Percentiles rank a stretch among this genome's conserved stretches.
Evolutionary conservation across 2,329 filamentous ascomycete genomes (phyloP).

Genomic region (Annulohypoxylon truncatum): DNA sequence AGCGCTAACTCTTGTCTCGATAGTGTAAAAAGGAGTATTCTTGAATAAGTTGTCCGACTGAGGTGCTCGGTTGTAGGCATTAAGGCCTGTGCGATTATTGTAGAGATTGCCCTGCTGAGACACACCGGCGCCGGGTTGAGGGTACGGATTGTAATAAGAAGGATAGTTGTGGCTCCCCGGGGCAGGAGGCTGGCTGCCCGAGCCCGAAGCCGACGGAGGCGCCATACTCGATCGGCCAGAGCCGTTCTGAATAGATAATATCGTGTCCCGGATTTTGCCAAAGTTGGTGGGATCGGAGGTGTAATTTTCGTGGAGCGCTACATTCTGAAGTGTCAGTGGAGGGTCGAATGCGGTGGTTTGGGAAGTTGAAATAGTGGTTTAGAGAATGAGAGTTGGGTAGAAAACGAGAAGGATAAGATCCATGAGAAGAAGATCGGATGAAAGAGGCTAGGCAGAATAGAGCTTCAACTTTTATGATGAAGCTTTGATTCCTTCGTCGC

Average conservation of each 20-base stretch:
- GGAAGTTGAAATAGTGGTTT: background rate
- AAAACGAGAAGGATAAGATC: background rate
- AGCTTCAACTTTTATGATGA: slow-evolving; percentile 12
- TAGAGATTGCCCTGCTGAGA: slow-evolving; percentile 25
- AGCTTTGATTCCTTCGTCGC: background rate
- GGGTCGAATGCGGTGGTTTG: background rate
- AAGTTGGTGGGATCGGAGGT: slow-evolving; percentile 27
- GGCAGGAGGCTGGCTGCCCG: slow-evolving; percentile 7
- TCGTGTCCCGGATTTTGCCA: slow-evolving; percentile 33
- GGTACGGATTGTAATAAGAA: slow-evolving; percentile 23
- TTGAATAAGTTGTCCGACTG: slow-evolving; percentile 61
- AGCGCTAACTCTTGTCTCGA: slow-evolving; percentile 72
- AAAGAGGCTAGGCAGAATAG: background rate
- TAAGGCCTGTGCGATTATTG: slow-evolving; percentile 32
- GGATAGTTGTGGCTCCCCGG: slow-evolving; percentile 12
- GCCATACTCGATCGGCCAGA: slow-evolving; percentile 23
- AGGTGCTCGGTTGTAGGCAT: slow-evolving; percentile 28
- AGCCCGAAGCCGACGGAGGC: slow-evolving; percentile 8
- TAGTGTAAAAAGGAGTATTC: slow-evolving; percentile 85
- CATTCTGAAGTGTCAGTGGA: slow-evolving; percentile 4
- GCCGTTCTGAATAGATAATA: slow-evolving; percentile 23
- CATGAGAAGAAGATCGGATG: background rate
- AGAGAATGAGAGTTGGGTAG: background rate
- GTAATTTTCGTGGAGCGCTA: slow-evolving; percentile 44
- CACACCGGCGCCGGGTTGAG: slow-evolving; percentile 9